Evolutionary conservation across 345 rosid species (phyloP).

Genomic region (Camelina neglecta): DNA sequence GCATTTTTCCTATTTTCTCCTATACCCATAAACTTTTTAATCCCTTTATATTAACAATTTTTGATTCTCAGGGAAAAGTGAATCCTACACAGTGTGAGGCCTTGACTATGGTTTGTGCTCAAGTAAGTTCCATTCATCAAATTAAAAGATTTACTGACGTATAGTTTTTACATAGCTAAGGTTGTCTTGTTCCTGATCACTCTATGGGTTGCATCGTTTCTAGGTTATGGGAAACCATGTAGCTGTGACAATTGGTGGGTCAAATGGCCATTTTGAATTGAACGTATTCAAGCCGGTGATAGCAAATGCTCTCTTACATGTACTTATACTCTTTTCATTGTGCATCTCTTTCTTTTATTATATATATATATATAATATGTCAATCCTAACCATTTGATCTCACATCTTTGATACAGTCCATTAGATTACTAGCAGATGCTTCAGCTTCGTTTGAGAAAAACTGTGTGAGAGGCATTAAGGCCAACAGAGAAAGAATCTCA

Average conservation of each 20-base stretch:
- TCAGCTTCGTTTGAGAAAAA: conserved; percentile 92
- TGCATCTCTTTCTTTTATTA: neutral
- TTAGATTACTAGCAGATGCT: conserved; percentile 88
- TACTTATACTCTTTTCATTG: conserved; percentile 38
- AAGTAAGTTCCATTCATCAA: conserved; percentile 53
- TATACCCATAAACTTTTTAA: too few species aligned
- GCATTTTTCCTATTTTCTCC: conserved; percentile 8
- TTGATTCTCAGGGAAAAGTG: conserved; percentile 68
- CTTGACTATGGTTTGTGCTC: conserved; percentile 95
- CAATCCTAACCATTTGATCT: conserved; percentile 1
- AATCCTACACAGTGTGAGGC: conserved; percentile 99
- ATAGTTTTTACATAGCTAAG: neutral
- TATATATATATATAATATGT: neutral
- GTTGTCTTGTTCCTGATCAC: neutral
- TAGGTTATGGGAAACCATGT: conserved; percentile 97
- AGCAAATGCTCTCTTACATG: conserved; percentile 84
- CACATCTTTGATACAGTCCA: conserved; percentile 52
- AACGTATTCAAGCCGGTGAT: conserved; percentile 99
- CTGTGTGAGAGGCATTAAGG: conserved; percentile 85
- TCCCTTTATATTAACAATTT: too few species aligned
- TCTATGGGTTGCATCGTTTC: conserved; percentile 17
- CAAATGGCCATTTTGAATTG: conserved; percentile 93
- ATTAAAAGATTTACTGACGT: conserved; percentile 10
- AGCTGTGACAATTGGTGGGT: conserved; percentile 83
- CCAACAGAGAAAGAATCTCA: conserved; percentile 83